Conservation (phyloP, 2,329 filamentous ascomycete genomes). For the Talaromyces islandicus region DNA sequence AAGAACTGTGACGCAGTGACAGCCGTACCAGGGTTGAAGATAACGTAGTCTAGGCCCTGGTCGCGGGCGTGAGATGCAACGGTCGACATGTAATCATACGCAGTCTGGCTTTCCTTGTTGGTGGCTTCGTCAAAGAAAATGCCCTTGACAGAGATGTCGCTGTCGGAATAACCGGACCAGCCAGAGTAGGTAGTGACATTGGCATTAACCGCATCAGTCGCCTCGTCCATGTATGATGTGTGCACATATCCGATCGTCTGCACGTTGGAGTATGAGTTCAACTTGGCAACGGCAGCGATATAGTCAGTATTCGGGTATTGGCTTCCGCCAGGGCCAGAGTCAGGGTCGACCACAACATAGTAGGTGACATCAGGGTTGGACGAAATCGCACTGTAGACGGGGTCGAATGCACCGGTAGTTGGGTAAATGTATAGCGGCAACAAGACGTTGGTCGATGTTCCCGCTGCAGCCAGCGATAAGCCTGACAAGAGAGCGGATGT, state of each 20-base stretch:
- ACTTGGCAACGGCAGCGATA: not conserved
- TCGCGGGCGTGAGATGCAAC: conserved; percentile 1
- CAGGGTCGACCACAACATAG: conserved; percentile 18
- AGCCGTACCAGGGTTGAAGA: conserved; percentile 7
- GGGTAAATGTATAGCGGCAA: conserved; percentile 19
- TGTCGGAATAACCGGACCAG: conserved; percentile 5
- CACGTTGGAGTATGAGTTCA: conserved; percentile 9
- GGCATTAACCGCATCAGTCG: not conserved
- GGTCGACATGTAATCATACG: conserved; percentile 1
- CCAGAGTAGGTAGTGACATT: conserved; percentile 5
- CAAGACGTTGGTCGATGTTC: conserved; percentile 4
- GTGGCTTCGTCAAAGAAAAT: conserved; percentile 11
- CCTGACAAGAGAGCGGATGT: not conserved
- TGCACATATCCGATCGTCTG: conserved; percentile 7
- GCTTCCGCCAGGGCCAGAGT: conserved; percentile 13
- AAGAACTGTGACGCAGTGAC: conserved; percentile 5
- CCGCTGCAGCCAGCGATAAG: not conserved
- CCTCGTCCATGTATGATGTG: not conserved
- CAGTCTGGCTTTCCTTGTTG: not conserved
- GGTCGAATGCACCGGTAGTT: conserved; percentile 11
- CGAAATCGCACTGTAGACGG: conserved; percentile 12
- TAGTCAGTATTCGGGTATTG: conserved; percentile 3
- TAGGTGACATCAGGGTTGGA: conserved; percentile 15
- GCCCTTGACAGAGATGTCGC: conserved; percentile 7
- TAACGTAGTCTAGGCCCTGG: not conserved